Percentiles rank a stretch among this genome's conserved stretches.
Conservation (phyloP, 352 stramenopile species). For the Peronosclerospora sorghi region DNA sequence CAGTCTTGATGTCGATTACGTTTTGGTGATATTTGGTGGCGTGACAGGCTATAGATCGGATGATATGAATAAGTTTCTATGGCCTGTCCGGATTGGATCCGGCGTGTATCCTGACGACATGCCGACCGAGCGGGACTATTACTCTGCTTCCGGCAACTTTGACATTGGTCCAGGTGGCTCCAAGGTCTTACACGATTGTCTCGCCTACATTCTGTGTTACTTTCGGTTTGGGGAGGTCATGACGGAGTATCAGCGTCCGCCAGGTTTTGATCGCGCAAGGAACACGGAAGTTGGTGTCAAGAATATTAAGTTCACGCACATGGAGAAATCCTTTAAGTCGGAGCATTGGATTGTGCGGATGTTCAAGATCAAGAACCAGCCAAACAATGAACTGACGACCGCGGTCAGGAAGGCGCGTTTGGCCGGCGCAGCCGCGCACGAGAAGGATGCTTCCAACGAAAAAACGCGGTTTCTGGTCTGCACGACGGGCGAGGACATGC, state of each 20-base stretch:
- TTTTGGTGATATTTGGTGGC: slow-evolving; percentile 87
- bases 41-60: slow-evolving; percentile 80
- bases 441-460: slow-evolving; percentile 51
- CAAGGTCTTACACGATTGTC: slow-evolving; percentile 83
- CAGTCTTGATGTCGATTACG: slow-evolving; percentile 89
- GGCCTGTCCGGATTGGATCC: slow-evolving; percentile 85
- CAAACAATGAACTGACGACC: slow-evolving; percentile 71
- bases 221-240: slow-evolving; percentile 87
- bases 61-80: slow-evolving; percentile 91
- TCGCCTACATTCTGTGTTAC: slow-evolving; percentile 92
- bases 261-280: slow-evolving; percentile 81
- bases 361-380: slow-evolving; percentile 88
- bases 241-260: slow-evolving; percentile 69
- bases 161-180: slow-evolving; percentile 64
- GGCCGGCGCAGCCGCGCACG: slow-evolving; percentile 29
- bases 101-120: slow-evolving; percentile 80
- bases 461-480: slow-evolving; percentile 79
- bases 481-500: too few relatives aligned
- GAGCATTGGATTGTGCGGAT: slow-evolving; percentile 94
- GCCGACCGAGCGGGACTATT: slow-evolving; percentile 80
- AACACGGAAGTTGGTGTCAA: slow-evolving; percentile 79
- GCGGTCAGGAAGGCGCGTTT: too few relatives aligned
- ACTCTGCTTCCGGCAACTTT: slow-evolving; percentile 66
- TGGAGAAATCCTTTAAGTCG: slow-evolving; percentile 90
- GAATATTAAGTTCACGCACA: too few relatives aligned